A percentile compares a stretch with the other conserved stretches of the same genome.
Conservation (phyloP, 371 early-diverging fungal species). For the Mucor lusitanicus region DNA sequence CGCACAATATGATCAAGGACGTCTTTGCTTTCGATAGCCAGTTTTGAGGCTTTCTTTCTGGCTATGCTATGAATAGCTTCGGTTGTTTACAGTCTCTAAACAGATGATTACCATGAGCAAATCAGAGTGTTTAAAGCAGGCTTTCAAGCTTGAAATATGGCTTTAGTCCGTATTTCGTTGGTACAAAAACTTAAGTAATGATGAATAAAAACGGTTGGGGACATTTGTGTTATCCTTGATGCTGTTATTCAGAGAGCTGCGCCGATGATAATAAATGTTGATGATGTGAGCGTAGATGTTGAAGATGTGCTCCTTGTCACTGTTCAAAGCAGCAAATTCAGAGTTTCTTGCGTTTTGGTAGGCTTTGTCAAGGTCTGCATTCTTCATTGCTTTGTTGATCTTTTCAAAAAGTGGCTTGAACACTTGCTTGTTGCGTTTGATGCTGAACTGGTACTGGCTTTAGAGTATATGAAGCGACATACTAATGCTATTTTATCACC, state of each 20-base stretch:
- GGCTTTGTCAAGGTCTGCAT: too few species aligned
- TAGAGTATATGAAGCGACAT: conserved; percentile 1
- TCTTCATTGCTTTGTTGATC: too few species aligned
- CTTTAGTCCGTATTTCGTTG: conserved; percentile 16
- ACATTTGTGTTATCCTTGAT: conserved; percentile 33
- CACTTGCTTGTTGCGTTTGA: background rate
- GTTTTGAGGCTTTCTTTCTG: conserved; percentile 16
- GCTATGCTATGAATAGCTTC: conserved; percentile 14
- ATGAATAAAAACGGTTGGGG: conserved; percentile 66
- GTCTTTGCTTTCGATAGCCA: too few species aligned
- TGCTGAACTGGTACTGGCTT: too few species aligned
- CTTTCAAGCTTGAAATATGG: conserved; percentile 25
- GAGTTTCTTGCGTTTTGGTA: too few species aligned
- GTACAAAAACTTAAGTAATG: conserved; percentile 49
- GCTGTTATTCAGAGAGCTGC: too few species aligned
- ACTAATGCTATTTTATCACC: background rate
- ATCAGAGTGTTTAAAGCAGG: conserved; percentile 30
- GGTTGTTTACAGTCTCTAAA: conserved; percentile 13
- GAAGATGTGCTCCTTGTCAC: too few species aligned
- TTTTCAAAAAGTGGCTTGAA: too few species aligned
- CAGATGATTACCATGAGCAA: conserved; percentile 25
- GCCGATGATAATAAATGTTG: too few species aligned
- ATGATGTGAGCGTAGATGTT: too few species aligned
- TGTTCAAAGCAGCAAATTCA: too few species aligned
- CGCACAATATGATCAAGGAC: too few species aligned